phyloP scores from a whole-genome alignment of 2,329 filamentous ascomycete genomes.

The Xylaria sp. region DNA sequence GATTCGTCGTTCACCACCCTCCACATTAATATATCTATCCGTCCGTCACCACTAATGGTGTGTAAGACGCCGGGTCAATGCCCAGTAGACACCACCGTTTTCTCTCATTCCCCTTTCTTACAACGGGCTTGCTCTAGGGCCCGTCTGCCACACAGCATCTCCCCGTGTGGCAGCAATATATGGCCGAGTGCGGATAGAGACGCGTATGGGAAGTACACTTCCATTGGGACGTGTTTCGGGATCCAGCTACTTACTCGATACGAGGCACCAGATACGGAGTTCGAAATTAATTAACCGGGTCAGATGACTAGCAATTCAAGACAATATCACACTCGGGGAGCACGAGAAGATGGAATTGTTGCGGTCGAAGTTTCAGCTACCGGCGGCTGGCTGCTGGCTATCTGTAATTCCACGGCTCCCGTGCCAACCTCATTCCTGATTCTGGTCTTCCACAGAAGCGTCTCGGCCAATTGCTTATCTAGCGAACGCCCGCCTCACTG shows the following conservation, averaged over 20 bases:
- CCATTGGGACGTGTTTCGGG: not conserved
- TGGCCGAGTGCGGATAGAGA: not conserved
- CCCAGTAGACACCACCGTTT: not conserved
- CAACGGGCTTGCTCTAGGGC: not conserved
- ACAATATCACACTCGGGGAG: constrained; percentile 3
- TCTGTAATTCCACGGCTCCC: constrained; percentile 1
- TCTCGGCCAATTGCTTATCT: not conserved
- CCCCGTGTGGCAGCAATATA: not conserved
- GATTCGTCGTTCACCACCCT: constrained; percentile 9
- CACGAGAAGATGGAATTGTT: not conserved
- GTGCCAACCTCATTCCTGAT: not conserved
- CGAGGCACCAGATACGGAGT: not conserved
- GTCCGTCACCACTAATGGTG: constrained; percentile 8
- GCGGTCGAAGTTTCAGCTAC: not conserved
- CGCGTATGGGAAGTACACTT: constrained; percentile 1
- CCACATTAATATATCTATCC: constrained; percentile 3
- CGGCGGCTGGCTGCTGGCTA: not conserved
- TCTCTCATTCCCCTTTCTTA: not conserved
- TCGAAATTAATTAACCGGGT: constrained; percentile 2
- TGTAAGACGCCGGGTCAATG: constrained; percentile 19
- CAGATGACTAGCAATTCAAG: constrained; percentile 4
- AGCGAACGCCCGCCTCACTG: not conserved
- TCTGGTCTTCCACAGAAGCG: constrained; percentile 9
- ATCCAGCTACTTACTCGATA: not conserved
- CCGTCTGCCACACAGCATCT: not conserved